Evolutionary conservation across 257 asterid species (phyloP), one percentile per base, ranked within the genome.

Genomic region (Primulina tabacum): DNA sequence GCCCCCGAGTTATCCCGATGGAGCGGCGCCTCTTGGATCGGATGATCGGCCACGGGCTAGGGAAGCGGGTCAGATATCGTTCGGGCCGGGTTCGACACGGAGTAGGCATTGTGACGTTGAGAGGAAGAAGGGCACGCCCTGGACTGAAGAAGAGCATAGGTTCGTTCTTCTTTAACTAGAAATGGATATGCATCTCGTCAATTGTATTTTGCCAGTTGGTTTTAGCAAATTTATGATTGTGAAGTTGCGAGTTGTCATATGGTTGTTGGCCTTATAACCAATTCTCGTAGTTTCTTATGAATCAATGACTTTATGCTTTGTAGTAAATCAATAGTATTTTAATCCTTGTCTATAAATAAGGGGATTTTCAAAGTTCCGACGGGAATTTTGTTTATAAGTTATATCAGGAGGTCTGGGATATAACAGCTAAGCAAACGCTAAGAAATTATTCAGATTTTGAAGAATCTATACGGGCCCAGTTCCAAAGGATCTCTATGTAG

Each of bases 71-170:
- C 21, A 50, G 57, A 50, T 50, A 50, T 50, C 57, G 21, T 50
- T 50, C 57, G 57, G 57, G 57, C 5, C 57, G 57, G 20, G 57
- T 17, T 50, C 57, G 57, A 17, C 21, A 16, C 20, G 57, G 57
- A 17, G 57, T 1, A 50, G 21, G 57, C 20, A 50, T 50, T 4
- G 14, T 5, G 57, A 50, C 8, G 57, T 50, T 50, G 57, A 50
- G 21, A 50, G 57, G 57, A 50, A 50, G 57, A 50, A 50, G 57
- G 57, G 57, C 57, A 50, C 57, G 8, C 57, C 57, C 57, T 50
- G 57, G 57, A 50, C 57, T 14, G 57, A 50, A 50, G 57, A 50
- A 50, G 57, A 50, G 57, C 57, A 50, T 5, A 50, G 57, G 57
- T 50, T 50, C 3, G 21, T 50, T 47, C 18, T 47, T n/a, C 18